Conservation (phyloP, 768 basidiomycete species). For the Amanita jacksonii region DNA sequence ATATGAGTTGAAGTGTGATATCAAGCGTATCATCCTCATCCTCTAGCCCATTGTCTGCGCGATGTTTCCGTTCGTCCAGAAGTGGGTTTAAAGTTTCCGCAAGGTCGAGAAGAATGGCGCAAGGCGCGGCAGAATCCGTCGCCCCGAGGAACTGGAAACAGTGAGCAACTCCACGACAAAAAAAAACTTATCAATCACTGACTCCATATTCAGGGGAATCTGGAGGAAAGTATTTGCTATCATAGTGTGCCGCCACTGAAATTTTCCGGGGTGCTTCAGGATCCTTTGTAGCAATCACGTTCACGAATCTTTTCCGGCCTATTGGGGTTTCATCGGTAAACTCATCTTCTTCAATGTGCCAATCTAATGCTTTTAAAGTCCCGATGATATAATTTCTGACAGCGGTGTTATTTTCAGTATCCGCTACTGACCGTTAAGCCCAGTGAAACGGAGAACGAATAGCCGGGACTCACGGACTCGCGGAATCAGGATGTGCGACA, state of each 20-base stretch:
- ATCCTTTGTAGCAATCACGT: slow-evolving; percentile 93
- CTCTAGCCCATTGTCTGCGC: slow-evolving; percentile 44
- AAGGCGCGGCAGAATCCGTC: slow-evolving; percentile 93
- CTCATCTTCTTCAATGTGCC: slow-evolving; percentile 81
- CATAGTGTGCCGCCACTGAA: slow-evolving; percentile 87
- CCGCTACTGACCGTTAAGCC: slow-evolving; percentile 32
- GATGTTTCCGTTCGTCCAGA: slow-evolving; percentile 48
- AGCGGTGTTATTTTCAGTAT: slow-evolving; percentile 66
- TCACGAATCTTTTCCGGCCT: slow-evolving; percentile 72
- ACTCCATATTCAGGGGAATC: slow-evolving; percentile 67
- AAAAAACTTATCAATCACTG: slow-evolving; percentile 13
- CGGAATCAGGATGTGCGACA: slow-evolving; percentile 83
- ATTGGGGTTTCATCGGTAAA: slow-evolving; percentile 78
- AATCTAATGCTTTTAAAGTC: slow-evolving; percentile 60
- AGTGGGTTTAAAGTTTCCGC: slow-evolving; percentile 76
- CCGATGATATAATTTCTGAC: slow-evolving; percentile 78
- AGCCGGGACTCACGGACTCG: slow-evolving; percentile 48
- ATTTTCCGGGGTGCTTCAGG: slow-evolving; percentile 74
- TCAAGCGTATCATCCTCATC: slow-evolving; percentile 73
- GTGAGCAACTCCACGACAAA: slow-evolving; percentile 7
- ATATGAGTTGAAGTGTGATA: slow-evolving; percentile 84
- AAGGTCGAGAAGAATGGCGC: slow-evolving; percentile 88
- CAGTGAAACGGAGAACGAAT: slow-evolving; percentile 1
- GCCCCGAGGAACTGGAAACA: slow-evolving; percentile 84
- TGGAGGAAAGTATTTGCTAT: slow-evolving; percentile 77